Evolutionary conservation across 805 yeast species (phyloP).

Genomic region (Nakazawaea ishiwadae): DNA sequence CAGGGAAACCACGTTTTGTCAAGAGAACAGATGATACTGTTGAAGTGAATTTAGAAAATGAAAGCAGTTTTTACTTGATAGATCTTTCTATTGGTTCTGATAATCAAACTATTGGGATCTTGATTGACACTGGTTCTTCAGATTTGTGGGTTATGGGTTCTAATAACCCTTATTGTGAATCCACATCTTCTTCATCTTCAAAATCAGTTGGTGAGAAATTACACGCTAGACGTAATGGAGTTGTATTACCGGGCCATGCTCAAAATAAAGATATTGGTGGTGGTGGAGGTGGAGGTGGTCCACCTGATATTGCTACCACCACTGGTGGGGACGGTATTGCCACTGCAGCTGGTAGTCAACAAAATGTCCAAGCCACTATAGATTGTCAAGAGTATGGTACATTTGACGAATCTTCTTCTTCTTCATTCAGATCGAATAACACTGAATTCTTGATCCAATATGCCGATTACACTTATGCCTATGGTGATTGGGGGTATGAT

Average conservation of each 20-base stretch:
- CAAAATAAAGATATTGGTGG: not conserved
- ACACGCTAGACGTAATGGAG: not conserved
- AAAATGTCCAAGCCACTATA: conserved; percentile 18
- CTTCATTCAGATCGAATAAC: conserved; percentile 33
- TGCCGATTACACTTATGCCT: conserved; percentile 44
- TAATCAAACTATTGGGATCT: conserved; percentile 46
- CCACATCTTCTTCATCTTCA: conserved; percentile 15
- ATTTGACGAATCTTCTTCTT: conserved; percentile 36
- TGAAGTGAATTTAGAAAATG: conserved; percentile 31
- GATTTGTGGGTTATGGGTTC: conserved; percentile 57
- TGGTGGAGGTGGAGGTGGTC: conserved; percentile 7
- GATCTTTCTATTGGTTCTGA: conserved; percentile 52
- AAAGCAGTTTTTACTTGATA: conserved; percentile 39
- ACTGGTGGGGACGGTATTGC: conserved; percentile 2
- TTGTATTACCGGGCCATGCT: not conserved
- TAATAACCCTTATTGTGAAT: conserved; percentile 21
- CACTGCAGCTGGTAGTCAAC: not conserved
- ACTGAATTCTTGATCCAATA: conserved; percentile 40
- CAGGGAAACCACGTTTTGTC: not conserved
- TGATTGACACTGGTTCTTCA: conserved; percentile 75
- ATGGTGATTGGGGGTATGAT: conserved; percentile 62
- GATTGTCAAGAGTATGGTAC: conserved; percentile 45
- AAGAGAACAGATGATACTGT: conserved; percentile 19
- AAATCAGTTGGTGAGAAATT: not conserved
- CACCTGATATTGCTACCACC: conserved; percentile 7